A percentile compares a stretch with the other conserved stretches of the same genome.
Conservation (phyloP, 306 rosid genomes). For the Dalbergia oliveri region DNA sequence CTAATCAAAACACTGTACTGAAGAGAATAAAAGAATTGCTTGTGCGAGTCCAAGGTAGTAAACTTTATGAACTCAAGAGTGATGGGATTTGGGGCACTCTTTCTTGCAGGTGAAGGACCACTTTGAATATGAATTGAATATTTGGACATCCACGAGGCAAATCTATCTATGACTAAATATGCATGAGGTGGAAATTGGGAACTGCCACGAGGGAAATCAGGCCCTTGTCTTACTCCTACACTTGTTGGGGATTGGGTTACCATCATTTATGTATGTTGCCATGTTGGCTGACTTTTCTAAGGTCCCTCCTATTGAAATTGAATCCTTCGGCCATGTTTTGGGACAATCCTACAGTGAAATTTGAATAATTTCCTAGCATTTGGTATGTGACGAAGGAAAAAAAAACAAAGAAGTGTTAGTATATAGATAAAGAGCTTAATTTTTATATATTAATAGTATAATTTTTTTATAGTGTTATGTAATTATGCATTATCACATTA, state of each 20-base stretch:
- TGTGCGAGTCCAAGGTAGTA: slow-evolving; percentile 11
- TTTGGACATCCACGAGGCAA: background rate
- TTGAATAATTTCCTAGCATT: background rate
- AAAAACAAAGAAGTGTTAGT: no score
- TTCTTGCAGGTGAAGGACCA: slow-evolving; percentile 40
- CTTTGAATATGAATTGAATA: background rate
- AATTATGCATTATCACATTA: no score
- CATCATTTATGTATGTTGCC: background rate
- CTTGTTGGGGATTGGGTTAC: slow-evolving; percentile 12
- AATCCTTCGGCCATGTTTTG: background rate
- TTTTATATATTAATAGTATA: no score
- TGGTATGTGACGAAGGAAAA: background rate
- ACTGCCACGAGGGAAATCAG: slow-evolving; percentile 40
- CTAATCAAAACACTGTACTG: background rate
- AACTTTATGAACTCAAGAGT: slow-evolving; percentile 29
- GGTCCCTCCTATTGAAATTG: background rate
- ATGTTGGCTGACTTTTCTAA: background rate
- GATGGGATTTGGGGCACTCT: background rate
- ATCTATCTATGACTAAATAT: background rate
- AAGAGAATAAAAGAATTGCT: slow-evolving; percentile 35
- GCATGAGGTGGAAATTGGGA: background rate
- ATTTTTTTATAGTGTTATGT: no score
- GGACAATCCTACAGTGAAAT: background rate
- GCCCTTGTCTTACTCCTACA: slow-evolving; percentile 55
- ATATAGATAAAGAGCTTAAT: no score